Conservation (phyloP, 2,329 filamentous ascomycete species). For the Aspergillus quadrilineatus region DNA sequence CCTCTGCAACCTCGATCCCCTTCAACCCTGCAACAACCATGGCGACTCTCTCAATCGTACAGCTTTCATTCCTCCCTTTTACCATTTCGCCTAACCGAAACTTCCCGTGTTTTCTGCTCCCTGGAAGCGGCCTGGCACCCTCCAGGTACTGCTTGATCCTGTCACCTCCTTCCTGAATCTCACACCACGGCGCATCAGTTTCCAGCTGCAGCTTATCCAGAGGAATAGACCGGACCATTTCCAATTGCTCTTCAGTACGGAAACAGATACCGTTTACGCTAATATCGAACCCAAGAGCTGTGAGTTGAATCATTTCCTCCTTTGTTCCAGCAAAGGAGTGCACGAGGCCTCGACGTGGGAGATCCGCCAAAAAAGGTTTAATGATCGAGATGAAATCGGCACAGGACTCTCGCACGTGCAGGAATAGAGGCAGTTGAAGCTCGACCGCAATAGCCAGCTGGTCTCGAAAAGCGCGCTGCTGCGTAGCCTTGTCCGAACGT, state of each 20-base stretch:
- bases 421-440: slow-evolving; percentile 33
- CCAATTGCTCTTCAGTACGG: slow-evolving; percentile 37
- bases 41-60: slow-evolving; percentile 49
- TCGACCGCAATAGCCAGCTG: slow-evolving; percentile 44
- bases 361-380: slow-evolving; percentile 36
- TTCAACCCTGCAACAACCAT: slow-evolving; percentile 52
- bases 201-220: slow-evolving; percentile 47
- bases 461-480: slow-evolving; percentile 42
- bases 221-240: slow-evolving; percentile 46
- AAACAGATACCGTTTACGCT: slow-evolving; percentile 55
- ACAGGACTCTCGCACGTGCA: slow-evolving; percentile 44
- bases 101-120: slow-evolving; percentile 52
- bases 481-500: slow-evolving; percentile 44
- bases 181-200: slow-evolving; percentile 53
- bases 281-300: slow-evolving; percentile 43
- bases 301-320: slow-evolving; percentile 42
- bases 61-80: slow-evolving; percentile 52
- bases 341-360: slow-evolving; percentile 64
- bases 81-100: slow-evolving; percentile 49
- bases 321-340: slow-evolving; percentile 83
- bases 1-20: slow-evolving; percentile 43
- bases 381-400: slow-evolving; percentile 47
- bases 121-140: slow-evolving; percentile 39
- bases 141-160: slow-evolving; percentile 44
- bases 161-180: slow-evolving; percentile 40